Conservation (phyloP, 139 green algal species). For the Trebouxia sp. region DNA sequence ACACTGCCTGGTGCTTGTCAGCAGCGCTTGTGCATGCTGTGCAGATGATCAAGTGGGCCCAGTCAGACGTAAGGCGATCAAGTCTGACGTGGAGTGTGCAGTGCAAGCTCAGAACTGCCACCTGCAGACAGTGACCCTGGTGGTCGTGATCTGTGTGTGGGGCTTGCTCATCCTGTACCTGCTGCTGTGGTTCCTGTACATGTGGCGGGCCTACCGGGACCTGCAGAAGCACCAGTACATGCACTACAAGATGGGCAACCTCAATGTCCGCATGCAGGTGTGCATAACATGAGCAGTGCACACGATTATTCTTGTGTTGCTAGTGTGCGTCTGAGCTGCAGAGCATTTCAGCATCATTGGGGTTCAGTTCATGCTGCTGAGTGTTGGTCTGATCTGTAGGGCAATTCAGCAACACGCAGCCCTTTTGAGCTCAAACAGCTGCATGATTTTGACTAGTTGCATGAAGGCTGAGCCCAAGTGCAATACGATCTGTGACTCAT, state of each 20-base stretch:
- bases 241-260: conserved; percentile 26
- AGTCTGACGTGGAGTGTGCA: not conserved
- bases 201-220: not conserved
- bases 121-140: not conserved
- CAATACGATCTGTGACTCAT: too few relatives aligned
- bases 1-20: too few relatives aligned
- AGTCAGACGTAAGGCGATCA: not conserved
- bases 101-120: conserved; percentile 1
- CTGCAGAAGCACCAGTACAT: conserved; percentile 19
- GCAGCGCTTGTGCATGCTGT: not conserved
- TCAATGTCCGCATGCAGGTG: conserved; percentile 20
- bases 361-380: too few relatives aligned
- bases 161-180: conserved; percentile 9
- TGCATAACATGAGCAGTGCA: not conserved
- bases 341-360: too few relatives aligned
- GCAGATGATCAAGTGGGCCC: conserved; percentile 2
- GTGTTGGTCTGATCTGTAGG: too few relatives aligned
- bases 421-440: too few relatives aligned
- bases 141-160: not conserved
- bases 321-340: too few relatives aligned
- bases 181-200: not conserved
- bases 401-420: too few relatives aligned
- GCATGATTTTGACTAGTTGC: too few relatives aligned
- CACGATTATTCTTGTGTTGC: not conserved
- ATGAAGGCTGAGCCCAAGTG: too few relatives aligned